phyloP scores from a whole-genome alignment of 1,139 yeast species.

The Debaryomyces sp. region DNA sequence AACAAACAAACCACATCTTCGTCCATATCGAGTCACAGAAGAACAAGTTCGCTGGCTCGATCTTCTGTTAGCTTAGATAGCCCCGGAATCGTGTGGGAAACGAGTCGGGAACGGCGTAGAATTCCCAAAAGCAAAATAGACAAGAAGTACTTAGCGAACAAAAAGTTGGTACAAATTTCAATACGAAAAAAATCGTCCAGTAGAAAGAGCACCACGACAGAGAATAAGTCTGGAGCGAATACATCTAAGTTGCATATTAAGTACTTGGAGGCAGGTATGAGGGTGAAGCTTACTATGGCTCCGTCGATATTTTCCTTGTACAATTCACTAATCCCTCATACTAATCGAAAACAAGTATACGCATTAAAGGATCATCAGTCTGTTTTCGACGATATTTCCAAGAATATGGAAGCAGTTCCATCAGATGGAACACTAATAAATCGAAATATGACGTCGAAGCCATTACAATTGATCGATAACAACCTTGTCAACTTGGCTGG shows the following conservation, averaged over 20 bases:
- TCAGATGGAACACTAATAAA: neutral
- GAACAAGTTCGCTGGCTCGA: neutral
- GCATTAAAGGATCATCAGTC: slow-evolving; percentile 6
- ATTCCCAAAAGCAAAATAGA: slow-evolving; percentile 29
- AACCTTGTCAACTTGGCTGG: slow-evolving; percentile 39
- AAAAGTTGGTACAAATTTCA: slow-evolving; percentile 40
- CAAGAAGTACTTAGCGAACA: slow-evolving; percentile 22
- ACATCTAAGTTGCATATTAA: slow-evolving; percentile 48
- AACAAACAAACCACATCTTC: neutral
- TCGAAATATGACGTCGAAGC: slow-evolving; percentile 21
- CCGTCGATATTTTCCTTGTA: slow-evolving; percentile 47
- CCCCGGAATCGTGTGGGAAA: neutral
- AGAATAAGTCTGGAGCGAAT: neutral
- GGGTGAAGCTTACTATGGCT: slow-evolving; percentile 49
- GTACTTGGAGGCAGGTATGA: slow-evolving; percentile 55
- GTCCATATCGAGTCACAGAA: neutral
- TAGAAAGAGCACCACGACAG: slow-evolving; percentile 17
- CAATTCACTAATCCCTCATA: slow-evolving; percentile 43
- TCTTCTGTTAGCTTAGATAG: neutral
- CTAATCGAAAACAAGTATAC: slow-evolving; percentile 19
- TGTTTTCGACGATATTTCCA: slow-evolving; percentile 1
- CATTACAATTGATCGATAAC: slow-evolving; percentile 38
- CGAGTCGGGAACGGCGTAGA: neutral
- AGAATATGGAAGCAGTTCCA: slow-evolving; percentile 11
- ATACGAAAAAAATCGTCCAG: slow-evolving; percentile 36